These are phyloP conservation scores for Penicillium sp. DNA, from an alignment of 2,329 filamentous ascomycete species.

Conservation along the genomic window DNA sequence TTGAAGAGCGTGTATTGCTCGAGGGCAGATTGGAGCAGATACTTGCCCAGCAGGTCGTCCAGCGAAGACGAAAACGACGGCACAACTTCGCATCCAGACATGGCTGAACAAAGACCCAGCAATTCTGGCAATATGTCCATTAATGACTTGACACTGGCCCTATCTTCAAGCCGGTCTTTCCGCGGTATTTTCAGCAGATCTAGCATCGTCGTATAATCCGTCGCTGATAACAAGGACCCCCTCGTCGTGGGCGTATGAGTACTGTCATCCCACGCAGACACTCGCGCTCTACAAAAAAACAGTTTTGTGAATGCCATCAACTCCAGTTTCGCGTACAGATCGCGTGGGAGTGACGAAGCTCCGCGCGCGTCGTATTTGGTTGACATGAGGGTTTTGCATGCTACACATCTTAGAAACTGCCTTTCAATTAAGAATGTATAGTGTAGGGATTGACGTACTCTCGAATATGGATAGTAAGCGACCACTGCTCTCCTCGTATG, in stretches of 20 bases:
- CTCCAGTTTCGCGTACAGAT: slow-evolving; percentile 46
- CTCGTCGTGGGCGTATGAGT: no score
- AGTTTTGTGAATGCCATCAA: slow-evolving; percentile 46
- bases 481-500: slow-evolving; percentile 14
- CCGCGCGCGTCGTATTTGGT: slow-evolving; percentile 31
- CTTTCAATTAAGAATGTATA: no score
- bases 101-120: slow-evolving; percentile 40
- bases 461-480: slow-evolving; percentile 23
- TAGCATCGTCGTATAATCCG: slow-evolving; percentile 13
- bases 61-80: slow-evolving; percentile 34
- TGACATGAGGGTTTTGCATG: slow-evolving; percentile 43
- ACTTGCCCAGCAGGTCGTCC: slow-evolving; percentile 44
- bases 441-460: slow-evolving; percentile 22
- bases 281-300: slow-evolving; percentile 39
- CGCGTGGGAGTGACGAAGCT: slow-evolving; percentile 23
- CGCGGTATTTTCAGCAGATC: slow-evolving; percentile 25
- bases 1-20: slow-evolving; percentile 46
- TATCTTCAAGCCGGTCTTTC: slow-evolving; percentile 19
- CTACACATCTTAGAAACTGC: no score
- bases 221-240: background rate
- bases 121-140: slow-evolving; percentile 46
- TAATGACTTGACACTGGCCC: slow-evolving; percentile 25
- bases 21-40: slow-evolving; percentile 49
- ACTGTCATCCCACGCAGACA: background rate
- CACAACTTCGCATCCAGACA: slow-evolving; percentile 19